These are phyloP conservation scores for Oldenlandia corymbosa DNA, from an alignment of 257 asterid species.

Conservation along the genomic window DNA sequence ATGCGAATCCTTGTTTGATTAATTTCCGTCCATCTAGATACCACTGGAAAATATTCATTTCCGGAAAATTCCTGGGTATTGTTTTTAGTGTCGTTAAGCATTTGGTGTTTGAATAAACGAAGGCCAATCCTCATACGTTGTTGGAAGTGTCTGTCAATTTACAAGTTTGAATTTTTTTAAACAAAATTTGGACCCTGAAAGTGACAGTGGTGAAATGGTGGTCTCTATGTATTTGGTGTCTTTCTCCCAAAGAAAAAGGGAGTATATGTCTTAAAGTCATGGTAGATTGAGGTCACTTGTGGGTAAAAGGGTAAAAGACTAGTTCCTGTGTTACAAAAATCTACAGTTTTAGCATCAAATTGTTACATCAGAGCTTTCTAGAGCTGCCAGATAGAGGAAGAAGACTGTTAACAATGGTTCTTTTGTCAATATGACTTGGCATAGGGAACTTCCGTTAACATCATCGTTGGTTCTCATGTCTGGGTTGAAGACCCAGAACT, in stretches of 20 bases:
- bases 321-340: no score
- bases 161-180: neutral
- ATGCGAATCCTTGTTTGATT: no score
- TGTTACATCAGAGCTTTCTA: neutral
- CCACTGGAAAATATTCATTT: no score
- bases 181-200: neutral
- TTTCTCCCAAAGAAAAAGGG: neutral
- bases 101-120: neutral
- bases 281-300: no score
- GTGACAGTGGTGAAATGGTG: neutral
- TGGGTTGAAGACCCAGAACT: slow-evolving; percentile 77
- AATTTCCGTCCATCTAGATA: no score
- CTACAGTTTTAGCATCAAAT: no score
- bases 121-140: neutral
- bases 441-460: slow-evolving; percentile 87
- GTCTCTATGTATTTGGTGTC: neutral
- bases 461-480: slow-evolving; percentile 87
- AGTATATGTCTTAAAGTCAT: neutral
- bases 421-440: slow-evolving; percentile 5
- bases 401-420: neutral
- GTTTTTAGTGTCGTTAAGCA: no score
- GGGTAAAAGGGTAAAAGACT: no score
- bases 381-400: no score
- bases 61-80: no score
- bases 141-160: no score